Conservation (phyloP, 1,284 basidiomycete genomes). For the Inonotus hispidus region DNA sequence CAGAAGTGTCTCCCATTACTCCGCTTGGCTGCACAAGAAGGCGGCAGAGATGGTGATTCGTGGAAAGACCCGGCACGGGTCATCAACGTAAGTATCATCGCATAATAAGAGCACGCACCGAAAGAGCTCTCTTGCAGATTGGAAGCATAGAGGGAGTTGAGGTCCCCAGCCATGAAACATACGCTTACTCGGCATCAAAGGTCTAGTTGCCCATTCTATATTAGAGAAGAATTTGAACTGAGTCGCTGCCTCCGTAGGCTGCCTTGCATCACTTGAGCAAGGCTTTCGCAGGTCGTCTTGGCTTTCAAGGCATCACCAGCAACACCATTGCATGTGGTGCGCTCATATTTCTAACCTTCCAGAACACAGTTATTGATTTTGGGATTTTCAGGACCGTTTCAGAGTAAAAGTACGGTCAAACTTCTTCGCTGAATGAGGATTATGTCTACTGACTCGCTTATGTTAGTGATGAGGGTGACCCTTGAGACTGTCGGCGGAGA, state of each 20-base stretch:
- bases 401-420: constrained; percentile 40
- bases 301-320: constrained; percentile 55
- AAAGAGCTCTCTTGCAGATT: constrained; percentile 39
- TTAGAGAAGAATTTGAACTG: not conserved
- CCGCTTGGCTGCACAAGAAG: constrained; percentile 43
- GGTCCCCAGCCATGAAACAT: constrained; percentile 57
- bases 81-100: constrained; percentile 47
- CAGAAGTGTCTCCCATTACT: constrained; percentile 63
- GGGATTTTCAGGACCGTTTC: constrained; percentile 36
- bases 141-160: constrained; percentile 56
- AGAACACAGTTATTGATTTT: constrained; percentile 2
- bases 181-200: constrained; percentile 66
- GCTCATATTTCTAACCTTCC: constrained; percentile 16
- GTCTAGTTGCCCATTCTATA: constrained; percentile 26
- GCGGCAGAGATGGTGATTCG: constrained; percentile 33
- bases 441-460: not conserved
- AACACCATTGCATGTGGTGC: constrained; percentile 66
- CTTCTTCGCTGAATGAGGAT: not conserved
- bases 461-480: constrained; percentile 56
- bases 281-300: constrained; percentile 56
- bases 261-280: constrained; percentile 57
- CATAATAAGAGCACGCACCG: not conserved
- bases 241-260: constrained; percentile 27
- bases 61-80: constrained; percentile 52
- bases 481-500: constrained; percentile 43